These are phyloP conservation scores for Emergomyces orientalis DNA, from an alignment of 2,329 filamentous ascomycete species.

Conservation along the genomic window DNA sequence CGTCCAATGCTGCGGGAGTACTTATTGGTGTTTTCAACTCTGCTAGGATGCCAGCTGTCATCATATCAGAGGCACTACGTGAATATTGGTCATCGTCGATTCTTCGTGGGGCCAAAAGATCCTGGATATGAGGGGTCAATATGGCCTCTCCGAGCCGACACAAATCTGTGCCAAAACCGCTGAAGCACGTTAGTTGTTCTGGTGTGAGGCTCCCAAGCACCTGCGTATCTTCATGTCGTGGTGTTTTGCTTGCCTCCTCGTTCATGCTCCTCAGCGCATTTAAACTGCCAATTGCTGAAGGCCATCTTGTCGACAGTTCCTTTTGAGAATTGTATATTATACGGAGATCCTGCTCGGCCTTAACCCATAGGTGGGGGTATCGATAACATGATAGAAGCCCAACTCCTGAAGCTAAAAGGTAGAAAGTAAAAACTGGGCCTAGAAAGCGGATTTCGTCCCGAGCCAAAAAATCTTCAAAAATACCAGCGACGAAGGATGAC, in stretches of 20 bases:
- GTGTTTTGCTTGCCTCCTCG: constrained; percentile 14
- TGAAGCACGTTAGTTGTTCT: constrained; percentile 21
- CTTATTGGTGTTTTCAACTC: constrained; percentile 17
- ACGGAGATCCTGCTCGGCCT: constrained; percentile 17
- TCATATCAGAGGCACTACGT: constrained; percentile 18
- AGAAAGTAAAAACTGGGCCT: constrained; percentile 37
- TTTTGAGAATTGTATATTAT: constrained; percentile 22
- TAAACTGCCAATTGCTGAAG: constrained; percentile 23
- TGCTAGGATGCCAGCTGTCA: constrained; percentile 18
- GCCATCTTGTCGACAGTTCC: constrained; percentile 23
- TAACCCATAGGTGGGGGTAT: constrained; percentile 18
- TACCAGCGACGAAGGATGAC: constrained; percentile 35
- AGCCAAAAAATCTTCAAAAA: constrained; percentile 38
- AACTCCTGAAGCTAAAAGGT: constrained; percentile 34
- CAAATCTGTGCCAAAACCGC: constrained; percentile 20
- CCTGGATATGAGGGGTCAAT: constrained; percentile 14
- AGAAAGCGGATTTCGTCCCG: constrained; percentile 37
- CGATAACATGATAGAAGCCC: constrained; percentile 31
- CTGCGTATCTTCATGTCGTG: constrained; percentile 11
- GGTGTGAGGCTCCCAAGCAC: constrained; percentile 16
- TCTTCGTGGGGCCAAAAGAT: constrained; percentile 12
- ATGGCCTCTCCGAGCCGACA: constrained; percentile 22
- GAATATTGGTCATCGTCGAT: constrained; percentile 16
- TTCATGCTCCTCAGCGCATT: constrained; percentile 21
- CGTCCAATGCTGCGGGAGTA: constrained; percentile 14